Conservation (phyloP, 805 yeast species). For the Wickerhamomyces bovis region DNA sequence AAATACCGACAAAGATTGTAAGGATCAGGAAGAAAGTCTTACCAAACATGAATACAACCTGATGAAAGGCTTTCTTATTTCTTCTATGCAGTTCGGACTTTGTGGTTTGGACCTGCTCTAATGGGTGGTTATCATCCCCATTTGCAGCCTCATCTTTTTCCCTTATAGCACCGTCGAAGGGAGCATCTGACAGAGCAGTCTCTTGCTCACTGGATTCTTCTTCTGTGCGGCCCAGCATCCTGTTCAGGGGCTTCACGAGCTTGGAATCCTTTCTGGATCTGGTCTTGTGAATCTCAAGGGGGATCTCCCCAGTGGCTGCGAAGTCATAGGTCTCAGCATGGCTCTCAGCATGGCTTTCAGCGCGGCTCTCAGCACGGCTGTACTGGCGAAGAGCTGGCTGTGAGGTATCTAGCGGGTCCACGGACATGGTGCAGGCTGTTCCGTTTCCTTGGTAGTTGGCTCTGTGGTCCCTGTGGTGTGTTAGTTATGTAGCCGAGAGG, state of each 20-base stretch:
- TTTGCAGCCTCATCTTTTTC: not conserved
- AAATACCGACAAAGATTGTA: conserved; percentile 3
- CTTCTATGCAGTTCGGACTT: not conserved
- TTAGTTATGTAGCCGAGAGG: no score
- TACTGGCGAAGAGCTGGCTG: no score
- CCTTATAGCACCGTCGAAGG: not conserved
- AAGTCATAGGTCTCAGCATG: not conserved
- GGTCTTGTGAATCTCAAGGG: conserved; percentile 3
- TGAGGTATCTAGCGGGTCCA: conserved; percentile 4
- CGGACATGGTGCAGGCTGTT: conserved; percentile 3
- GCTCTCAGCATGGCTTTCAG: not conserved
- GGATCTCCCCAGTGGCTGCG: conserved; percentile 1
- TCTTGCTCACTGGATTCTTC: not conserved
- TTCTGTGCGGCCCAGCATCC: conserved; percentile 1
- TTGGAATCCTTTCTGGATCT: conserved; percentile 1
- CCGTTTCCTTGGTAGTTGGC: no score
- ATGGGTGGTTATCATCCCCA: not conserved
- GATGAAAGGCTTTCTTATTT: not conserved
- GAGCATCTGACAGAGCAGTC: not conserved
- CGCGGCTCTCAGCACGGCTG: not conserved
- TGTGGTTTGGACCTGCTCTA: not conserved
- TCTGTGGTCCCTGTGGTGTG: no score
- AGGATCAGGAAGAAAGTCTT: conserved; percentile 4
- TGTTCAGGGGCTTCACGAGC: conserved; percentile 5
- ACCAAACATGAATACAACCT: conserved; percentile 4